Evolutionary conservation across 2,329 filamentous ascomycete genomes (phyloP).

Genomic region (Apiospora arundinis): DNA sequence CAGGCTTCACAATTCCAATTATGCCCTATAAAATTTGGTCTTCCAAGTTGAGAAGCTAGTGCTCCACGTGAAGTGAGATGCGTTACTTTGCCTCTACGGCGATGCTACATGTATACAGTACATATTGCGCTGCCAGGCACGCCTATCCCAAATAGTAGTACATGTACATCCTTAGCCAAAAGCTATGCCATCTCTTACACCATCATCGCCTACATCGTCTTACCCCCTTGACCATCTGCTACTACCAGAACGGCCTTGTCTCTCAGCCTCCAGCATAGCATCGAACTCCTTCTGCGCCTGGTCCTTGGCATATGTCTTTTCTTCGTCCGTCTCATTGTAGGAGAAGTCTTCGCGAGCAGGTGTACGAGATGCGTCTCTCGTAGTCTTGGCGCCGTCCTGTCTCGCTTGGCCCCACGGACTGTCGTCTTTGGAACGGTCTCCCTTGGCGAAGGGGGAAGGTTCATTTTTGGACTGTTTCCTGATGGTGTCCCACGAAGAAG

Average conservation of each 20-base stretch:
- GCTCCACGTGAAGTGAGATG: background rate
- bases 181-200: background rate
- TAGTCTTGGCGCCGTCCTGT: conserved; percentile 10
- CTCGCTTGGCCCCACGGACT: conserved; percentile 32
- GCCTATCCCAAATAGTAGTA: background rate
- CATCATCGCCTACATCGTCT: background rate
- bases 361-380: background rate
- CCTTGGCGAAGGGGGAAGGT: conserved; percentile 23
- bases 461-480: conserved; percentile 43
- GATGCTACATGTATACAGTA: background rate
- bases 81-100: background rate
- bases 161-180: background rate
- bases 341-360: conserved; percentile 39
- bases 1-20: background rate
- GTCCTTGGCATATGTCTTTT: conserved; percentile 47
- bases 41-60: background rate
- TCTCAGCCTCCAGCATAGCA: conserved; percentile 52
- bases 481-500: conserved; percentile 54
- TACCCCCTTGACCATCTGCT: background rate
- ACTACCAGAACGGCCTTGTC: conserved; percentile 17
- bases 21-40: background rate
- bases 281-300: conserved; percentile 60
- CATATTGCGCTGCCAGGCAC: background rate
- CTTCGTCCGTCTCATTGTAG: conserved; percentile 45
- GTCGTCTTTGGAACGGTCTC: conserved; percentile 39